Evolutionary conservation across 345 rosid species (phyloP).

Genomic region (Lepidium aucheri): DNA sequence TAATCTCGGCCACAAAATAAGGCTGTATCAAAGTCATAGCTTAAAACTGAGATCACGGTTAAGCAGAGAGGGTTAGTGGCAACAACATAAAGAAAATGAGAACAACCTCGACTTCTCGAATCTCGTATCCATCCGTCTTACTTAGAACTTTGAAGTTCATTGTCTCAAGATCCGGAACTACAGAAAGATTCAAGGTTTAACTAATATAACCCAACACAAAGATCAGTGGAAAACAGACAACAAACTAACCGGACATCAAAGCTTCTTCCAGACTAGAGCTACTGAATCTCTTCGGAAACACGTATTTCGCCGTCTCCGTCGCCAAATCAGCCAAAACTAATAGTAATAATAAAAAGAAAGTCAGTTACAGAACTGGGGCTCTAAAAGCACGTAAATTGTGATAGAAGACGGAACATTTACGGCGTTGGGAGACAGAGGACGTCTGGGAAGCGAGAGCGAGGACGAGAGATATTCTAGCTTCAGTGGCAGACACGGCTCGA

Average conservation of each 20-base stretch:
- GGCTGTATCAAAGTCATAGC: slow-evolving; percentile 35
- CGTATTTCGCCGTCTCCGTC: slow-evolving; percentile 59
- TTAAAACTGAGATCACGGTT: neutral
- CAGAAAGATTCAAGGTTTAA: neutral
- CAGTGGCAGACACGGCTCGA: slow-evolving; percentile 45
- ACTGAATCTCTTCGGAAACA: slow-evolving; percentile 68
- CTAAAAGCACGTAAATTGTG: neutral
- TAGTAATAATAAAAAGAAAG: neutral
- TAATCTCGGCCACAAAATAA: slow-evolving; percentile 75
- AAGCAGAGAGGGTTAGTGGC: neutral
- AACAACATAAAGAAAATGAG: neutral
- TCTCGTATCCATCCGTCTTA: slow-evolving; percentile 57
- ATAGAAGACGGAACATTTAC: slow-evolving; percentile 40
- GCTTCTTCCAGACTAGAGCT: slow-evolving; percentile 76
- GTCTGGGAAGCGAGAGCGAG: slow-evolving; percentile 75
- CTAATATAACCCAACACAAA: neutral
- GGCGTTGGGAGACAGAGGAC: slow-evolving; percentile 59
- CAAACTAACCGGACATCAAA: slow-evolving; percentile 58
- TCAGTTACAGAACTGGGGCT: neutral
- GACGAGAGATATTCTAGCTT: slow-evolving; percentile 72
- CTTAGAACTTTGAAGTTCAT: slow-evolving; percentile 51
- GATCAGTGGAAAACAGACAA: neutral
- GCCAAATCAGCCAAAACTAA: slow-evolving; percentile 67
- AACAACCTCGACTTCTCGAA: slow-evolving; percentile 78
- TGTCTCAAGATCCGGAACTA: slow-evolving; percentile 88